Percentiles rank a stretch among this genome's conserved stretches.
Conservation (phyloP, 768 basidiomycete species). For the Lyophyllum decastes region DNA sequence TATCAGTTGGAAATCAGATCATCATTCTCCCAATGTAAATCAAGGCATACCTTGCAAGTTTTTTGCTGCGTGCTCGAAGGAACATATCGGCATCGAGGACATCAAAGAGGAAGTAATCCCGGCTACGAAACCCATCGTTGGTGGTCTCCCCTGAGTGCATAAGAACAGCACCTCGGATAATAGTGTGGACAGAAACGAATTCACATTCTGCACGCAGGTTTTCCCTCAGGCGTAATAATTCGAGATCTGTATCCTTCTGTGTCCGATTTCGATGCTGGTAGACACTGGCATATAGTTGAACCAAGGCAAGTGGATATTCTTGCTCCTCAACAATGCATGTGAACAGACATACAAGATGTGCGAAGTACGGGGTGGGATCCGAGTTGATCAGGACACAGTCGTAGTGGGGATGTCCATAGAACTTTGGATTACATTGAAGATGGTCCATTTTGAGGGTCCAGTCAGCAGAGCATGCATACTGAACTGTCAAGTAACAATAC, state of each 20-base stretch:
- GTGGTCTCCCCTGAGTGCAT: conserved; percentile 2
- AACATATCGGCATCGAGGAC: conserved; percentile 12
- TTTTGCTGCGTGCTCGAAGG: background rate
- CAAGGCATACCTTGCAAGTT: conserved; percentile 3
- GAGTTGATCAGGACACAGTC: conserved; percentile 20
- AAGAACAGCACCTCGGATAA: conserved; percentile 10
- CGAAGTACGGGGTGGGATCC: background rate
- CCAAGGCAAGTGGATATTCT: conserved; percentile 10
- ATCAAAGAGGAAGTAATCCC: conserved; percentile 12
- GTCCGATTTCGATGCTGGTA: background rate
- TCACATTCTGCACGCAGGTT: background rate
- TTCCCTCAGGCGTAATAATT: conserved; percentile 2
- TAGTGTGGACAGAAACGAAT: conserved; percentile 5
- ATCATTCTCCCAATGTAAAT: background rate
- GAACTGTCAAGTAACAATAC: conserved; percentile 23
- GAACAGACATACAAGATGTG: conserved; percentile 5
- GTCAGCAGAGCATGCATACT: conserved; percentile 26
- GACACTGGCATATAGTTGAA: conserved; percentile 5
- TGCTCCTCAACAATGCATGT: background rate
- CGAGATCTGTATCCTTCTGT: conserved; percentile 7
- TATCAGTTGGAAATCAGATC: background rate
- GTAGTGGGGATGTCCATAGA: conserved; percentile 23
- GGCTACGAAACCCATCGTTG: background rate
- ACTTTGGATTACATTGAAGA: conserved; percentile 30
- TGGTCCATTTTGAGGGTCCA: conserved; percentile 29